Percentiles rank a stretch among this genome's conserved stretches.
phyloP scores from a whole-genome alignment of 1,284 basidiomycete genomes.

The Marasmius sp. region DNA sequence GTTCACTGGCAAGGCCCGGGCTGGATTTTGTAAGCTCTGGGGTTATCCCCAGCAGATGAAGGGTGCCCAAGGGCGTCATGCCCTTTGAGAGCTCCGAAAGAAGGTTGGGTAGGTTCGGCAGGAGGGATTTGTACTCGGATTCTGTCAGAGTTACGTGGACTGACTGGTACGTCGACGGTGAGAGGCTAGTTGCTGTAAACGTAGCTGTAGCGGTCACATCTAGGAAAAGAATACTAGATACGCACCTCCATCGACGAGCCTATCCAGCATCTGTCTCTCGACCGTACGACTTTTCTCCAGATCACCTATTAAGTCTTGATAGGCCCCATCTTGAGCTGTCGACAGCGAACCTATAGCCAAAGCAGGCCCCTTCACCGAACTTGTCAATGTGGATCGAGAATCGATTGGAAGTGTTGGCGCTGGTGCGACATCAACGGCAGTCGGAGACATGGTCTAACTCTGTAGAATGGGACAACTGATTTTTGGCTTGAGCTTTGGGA shows the following conservation, averaged over 20 bases:
- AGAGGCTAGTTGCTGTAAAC: conserved; percentile 56
- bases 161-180: conserved; percentile 57
- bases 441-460: conserved; percentile 53
- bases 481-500: not conserved
- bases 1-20: conserved; percentile 42
- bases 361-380: conserved; percentile 43
- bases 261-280: conserved; percentile 75
- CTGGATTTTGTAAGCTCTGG: conserved; percentile 26
- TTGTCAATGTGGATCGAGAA: conserved; percentile 9
- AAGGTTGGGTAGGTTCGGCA: conserved; percentile 51
- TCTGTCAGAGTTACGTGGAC: conserved; percentile 63
- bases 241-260: conserved; percentile 73
- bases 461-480: not conserved
- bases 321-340: conserved; percentile 73
- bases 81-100: conserved; percentile 58
- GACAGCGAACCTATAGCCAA: conserved; percentile 73
- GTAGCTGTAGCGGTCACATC: conserved; percentile 7
- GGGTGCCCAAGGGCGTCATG: conserved; percentile 62
- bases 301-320: conserved; percentile 64
- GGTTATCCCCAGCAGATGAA: conserved; percentile 59
- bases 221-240: conserved; percentile 15
- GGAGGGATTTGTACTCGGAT: conserved; percentile 59
- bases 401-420: conserved; percentile 4
- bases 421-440: conserved; percentile 42
- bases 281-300: conserved; percentile 55